These are phyloP conservation scores for Leccinum sublutescens DNA, from an alignment of 768 basidiomycete genomes.

Conservation along the genomic window DNA sequence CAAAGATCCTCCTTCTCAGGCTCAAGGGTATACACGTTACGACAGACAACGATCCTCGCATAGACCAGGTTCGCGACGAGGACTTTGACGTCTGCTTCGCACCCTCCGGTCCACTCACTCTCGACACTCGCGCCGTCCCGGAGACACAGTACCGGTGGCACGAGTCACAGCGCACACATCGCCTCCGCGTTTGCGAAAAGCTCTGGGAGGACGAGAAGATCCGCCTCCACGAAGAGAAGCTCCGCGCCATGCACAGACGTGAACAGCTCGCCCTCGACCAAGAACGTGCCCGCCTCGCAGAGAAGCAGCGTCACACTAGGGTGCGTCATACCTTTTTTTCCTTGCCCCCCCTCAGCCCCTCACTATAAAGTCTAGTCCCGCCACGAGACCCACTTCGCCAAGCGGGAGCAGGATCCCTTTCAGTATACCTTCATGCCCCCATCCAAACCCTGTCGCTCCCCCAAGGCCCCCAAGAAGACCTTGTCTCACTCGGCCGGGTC, in stretches of 20 bases:
- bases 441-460: slow-evolving; percentile 17
- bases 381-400: slow-evolving; percentile 3
- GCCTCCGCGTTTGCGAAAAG: slow-evolving; percentile 44
- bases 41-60: slow-evolving; percentile 59
- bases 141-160: slow-evolving; percentile 36
- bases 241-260: slow-evolving; percentile 33
- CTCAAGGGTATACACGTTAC: slow-evolving; percentile 61
- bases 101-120: slow-evolving; percentile 36
- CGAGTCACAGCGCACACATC: slow-evolving; percentile 36
- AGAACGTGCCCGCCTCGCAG: slow-evolving; percentile 24
- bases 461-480: slow-evolving; percentile 14
- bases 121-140: slow-evolving; percentile 42
- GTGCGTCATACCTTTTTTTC: slow-evolving; percentile 15
- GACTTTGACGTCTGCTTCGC: slow-evolving; percentile 41
- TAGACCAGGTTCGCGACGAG: slow-evolving; percentile 55
- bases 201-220: slow-evolving; percentile 50
- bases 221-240: slow-evolving; percentile 40
- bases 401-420: slow-evolving; percentile 28
- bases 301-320: slow-evolving; percentile 20
- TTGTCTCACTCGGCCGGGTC: slow-evolving; percentile 9
- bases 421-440: slow-evolving; percentile 35
- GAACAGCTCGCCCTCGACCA: slow-evolving; percentile 32
- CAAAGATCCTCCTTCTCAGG: slow-evolving; percentile 60
- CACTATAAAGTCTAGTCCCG: slow-evolving; percentile 18
- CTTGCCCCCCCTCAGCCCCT: background rate